Conservation (phyloP, 345 rosid species). For the Clausena lansium region DNA sequence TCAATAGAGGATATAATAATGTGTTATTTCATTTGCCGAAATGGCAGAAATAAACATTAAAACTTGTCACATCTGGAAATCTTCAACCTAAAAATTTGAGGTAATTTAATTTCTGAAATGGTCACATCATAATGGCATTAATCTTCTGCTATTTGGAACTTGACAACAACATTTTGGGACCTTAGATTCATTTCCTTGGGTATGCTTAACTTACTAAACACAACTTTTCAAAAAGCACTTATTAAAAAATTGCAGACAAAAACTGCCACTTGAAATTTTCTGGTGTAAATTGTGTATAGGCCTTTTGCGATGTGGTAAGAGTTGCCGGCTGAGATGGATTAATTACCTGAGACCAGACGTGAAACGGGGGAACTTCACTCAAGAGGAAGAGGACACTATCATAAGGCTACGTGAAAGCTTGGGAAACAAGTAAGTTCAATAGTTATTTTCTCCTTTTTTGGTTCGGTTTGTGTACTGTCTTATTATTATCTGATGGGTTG, state of each 20-base stretch:
- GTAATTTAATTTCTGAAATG: background rate
- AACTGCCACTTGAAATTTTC: background rate
- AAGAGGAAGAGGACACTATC: conserved; percentile 69
- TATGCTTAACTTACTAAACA: background rate
- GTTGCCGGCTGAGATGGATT: conserved; percentile 91
- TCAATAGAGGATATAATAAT: background rate
- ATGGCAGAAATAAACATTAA: background rate
- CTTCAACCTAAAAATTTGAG: background rate
- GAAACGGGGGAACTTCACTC: conserved; percentile 74
- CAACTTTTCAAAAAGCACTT: too few species aligned
- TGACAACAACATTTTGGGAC: background rate
- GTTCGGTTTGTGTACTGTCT: background rate
- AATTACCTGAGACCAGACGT: conserved; percentile 90
- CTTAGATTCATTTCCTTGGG: background rate
- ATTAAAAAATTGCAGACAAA: too few species aligned
- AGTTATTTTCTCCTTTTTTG: background rate
- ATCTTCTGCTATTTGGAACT: background rate
- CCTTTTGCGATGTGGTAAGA: conserved; percentile 79
- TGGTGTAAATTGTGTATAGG: conserved; percentile 33
- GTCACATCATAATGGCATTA: conserved; percentile 9
- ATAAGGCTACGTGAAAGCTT: conserved; percentile 51
- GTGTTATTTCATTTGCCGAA: background rate
- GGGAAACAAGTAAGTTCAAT: conserved; percentile 68
- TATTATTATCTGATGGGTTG: background rate
- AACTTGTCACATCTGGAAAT: background rate